Base-by-base conservation (phyloP, 768 basidiomycete species). In the Lactifluus pinguis region DNA sequence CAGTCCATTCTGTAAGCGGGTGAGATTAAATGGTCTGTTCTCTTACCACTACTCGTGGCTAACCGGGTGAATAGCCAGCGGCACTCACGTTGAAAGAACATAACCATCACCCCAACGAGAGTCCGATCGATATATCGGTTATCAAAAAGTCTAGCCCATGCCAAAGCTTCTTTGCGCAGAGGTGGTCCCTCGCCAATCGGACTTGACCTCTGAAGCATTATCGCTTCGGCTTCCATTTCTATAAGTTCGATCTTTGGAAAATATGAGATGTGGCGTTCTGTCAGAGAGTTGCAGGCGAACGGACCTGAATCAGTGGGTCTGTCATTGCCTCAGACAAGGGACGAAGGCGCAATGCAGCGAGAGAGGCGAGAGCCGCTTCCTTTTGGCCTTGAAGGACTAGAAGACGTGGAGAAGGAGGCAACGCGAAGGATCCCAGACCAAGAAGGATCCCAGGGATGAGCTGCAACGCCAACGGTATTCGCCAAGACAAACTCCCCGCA, bases 81-180 rank as follows among this genome's bases (percentile, higher is more conserved):
- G 30, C 17, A 72, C 84, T 44, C 65, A 89, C 89, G 90, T 72
- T 92, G 90, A 66, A 91, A 92, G 54, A 88, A 82, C 85, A 90
- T 89, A 65, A 90, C 80, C 68, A 83, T 71, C 8, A 89, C 75
- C 3, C 87, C 89, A 42, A 91, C 80, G 68, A 80, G 71, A 0
- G 89, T 91, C 38, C 88, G 77, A 55, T 77, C 74, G 15, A 81
- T 72, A 67, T 85, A 84, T 56, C 78, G 79, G 1, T 66, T 68
- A 7, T 72, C 72, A 58, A 87, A 84, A 9, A 92, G 75, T 29
- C 75, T 75, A 7, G 68, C 74, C 89, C 88, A 91, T 0, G 76
- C 72, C 47, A 75, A 68, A 53, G 80, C 77, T 47, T 76, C n/a
- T 50, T 55, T 54, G 10, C 55, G 60, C 17, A 63, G 32, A 14